phyloP scores from a whole-genome alignment of 225 moss, liverwort and hornwort genomes.

The Pleurozium schreberi region DNA sequence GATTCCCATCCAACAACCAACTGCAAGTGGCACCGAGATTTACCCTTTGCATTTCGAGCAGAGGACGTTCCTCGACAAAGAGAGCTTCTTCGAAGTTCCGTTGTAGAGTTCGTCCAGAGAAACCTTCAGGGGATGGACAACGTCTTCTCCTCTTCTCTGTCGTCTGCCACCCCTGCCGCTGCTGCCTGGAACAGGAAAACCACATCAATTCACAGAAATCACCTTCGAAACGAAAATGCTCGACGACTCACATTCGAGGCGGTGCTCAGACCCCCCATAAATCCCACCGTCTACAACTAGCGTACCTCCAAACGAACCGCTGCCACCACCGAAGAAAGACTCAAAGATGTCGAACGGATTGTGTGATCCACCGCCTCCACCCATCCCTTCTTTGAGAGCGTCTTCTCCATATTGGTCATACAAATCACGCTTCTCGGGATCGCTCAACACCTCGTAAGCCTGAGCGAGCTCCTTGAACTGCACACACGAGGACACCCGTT shows the following conservation, averaged over 20 bases:
- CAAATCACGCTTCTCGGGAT: background rate
- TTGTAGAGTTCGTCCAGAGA: constrained; percentile 82
- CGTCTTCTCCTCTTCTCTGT: constrained; percentile 80
- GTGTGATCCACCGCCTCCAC: constrained; percentile 67
- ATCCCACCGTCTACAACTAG: background rate
- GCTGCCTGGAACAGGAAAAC: constrained; percentile 3
- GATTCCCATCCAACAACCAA: background rate
- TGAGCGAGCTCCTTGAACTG: constrained; percentile 82
- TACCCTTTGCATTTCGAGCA: constrained; percentile 91
- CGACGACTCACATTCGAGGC: background rate
- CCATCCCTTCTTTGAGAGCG: constrained; percentile 84
- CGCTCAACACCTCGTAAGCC: constrained; percentile 59
- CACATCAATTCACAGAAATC: background rate
- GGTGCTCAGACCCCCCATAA: background rate
- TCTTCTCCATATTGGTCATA: constrained; percentile 77
- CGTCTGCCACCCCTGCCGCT: constrained; percentile 61
- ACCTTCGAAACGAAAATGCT: no score
- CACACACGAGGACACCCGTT: background rate
- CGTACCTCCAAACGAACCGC: constrained; percentile 59
- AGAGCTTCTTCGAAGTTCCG: constrained; percentile 84
- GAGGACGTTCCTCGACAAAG: constrained; percentile 67
- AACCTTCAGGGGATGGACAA: constrained; percentile 85
- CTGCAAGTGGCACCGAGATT: background rate
- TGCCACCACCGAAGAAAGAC: constrained; percentile 69
- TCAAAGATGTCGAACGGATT: constrained; percentile 87